A percentile compares a stretch with the other conserved stretches of the same genome.
Evolutionary conservation across 306 rosid genomes (phyloP).

Genomic region (barrel medic (Medicago truncatula)): DNA sequence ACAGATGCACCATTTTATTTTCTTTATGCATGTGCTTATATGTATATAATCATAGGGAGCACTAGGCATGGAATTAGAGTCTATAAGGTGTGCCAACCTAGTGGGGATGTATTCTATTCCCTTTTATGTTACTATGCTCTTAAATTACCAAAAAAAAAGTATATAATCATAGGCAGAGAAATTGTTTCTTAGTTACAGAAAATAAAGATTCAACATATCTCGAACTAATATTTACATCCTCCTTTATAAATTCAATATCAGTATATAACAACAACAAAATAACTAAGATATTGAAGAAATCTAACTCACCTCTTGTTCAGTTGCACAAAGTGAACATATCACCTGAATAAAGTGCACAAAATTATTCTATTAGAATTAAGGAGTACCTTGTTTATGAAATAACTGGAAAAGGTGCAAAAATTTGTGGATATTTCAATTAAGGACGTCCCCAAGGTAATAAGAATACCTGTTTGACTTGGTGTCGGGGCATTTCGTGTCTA

Average conservation of each 20-base stretch:
- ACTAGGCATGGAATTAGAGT: no score
- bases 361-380: constrained; percentile 28
- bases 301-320: constrained; percentile 82
- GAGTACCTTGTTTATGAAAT: constrained; percentile 18
- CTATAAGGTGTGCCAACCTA: no score
- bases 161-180: not conserved
- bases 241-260: constrained; percentile 21
- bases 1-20: not conserved
- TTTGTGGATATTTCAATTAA: not conserved
- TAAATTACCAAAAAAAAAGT: no score
- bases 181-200: constrained; percentile 2
- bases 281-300: constrained; percentile 10
- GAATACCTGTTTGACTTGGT: constrained; percentile 66
- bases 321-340: constrained; percentile 80
- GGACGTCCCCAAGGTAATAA: constrained; percentile 15
- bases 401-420: not conserved
- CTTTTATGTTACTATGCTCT: no score
- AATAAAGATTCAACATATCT: constrained; percentile 13
- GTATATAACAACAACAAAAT: not conserved
- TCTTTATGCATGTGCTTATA: not conserved
- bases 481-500: constrained; percentile 85
- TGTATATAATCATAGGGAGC: not conserved
- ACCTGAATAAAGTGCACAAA: constrained; percentile 58
- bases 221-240: not conserved
- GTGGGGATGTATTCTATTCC: no score